phyloP scores from a whole-genome alignment of 2,329 filamentous ascomycete species.

The Trichoderma gracile region DNA sequence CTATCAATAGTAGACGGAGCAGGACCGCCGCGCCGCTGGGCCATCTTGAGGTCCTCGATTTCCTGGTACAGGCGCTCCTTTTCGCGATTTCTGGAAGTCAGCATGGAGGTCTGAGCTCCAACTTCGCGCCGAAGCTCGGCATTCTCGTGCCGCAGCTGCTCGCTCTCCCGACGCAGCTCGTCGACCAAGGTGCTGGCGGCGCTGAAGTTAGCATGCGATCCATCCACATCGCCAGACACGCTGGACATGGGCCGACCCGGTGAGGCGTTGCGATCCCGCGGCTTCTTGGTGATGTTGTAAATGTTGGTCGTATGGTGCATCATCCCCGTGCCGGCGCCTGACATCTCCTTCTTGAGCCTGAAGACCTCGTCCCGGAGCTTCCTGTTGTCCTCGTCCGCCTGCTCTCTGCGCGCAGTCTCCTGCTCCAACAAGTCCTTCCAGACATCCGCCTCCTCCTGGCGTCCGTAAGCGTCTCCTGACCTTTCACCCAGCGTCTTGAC shows the following conservation, averaged over 20 bases:
- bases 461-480: slow-evolving; percentile 51
- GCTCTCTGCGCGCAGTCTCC: slow-evolving; percentile 84
- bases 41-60: slow-evolving; percentile 93
- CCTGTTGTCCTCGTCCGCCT: slow-evolving; percentile 85
- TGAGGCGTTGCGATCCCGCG: slow-evolving; percentile 44
- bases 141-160: slow-evolving; percentile 86
- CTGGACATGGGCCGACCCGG: slow-evolving; percentile 53
- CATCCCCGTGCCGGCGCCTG: slow-evolving; percentile 35
- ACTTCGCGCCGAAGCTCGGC: slow-evolving; percentile 89
- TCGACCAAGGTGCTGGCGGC: slow-evolving; percentile 69
- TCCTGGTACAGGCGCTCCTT: slow-evolving; percentile 94
- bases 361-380: slow-evolving; percentile 81
- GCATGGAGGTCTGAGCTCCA: slow-evolving; percentile 94
- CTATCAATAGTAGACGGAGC: slow-evolving; percentile 75
- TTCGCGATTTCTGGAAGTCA: slow-evolving; percentile 92
- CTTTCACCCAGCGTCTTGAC: slow-evolving; percentile 58
- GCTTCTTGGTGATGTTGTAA: slow-evolving; percentile 63
- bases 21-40: slow-evolving; percentile 69
- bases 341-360: slow-evolving; percentile 64
- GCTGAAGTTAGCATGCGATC: slow-evolving; percentile 54
- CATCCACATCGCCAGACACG: slow-evolving; percentile 53
- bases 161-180: slow-evolving; percentile 68
- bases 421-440: slow-evolving; percentile 95
- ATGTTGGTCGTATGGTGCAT: slow-evolving; percentile 65
- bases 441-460: slow-evolving; percentile 72